Evolutionary conservation across 2,329 filamentous ascomycete species (phyloP), one percentile per base, ranked within the genome.

Genomic region (Conoideocrella luteorostrata): DNA sequence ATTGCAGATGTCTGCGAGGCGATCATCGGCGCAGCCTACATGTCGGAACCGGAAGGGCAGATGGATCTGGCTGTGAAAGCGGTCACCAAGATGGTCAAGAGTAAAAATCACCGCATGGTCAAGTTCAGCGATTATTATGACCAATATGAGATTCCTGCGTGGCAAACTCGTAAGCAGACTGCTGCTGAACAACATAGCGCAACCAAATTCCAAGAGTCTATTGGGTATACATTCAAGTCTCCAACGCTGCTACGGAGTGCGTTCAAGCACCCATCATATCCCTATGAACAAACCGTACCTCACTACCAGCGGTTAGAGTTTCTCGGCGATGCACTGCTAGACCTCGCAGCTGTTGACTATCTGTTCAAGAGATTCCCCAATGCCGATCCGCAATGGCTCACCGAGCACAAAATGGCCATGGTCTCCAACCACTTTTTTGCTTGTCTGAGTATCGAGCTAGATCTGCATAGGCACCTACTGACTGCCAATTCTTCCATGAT

Each of bases 391-490:
- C 90, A 97, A 60, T 97, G 91, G 91, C 72, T 98, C 47, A 97
- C 93, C 0, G 93, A 97, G 64, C 91, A 97, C 72, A 97, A 97
- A 67, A 96, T 94, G 82, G 88, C 90, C n/a, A 96, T 98, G 87
- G 90, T 93, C 0, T 93, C 88, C 42, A 98, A 98, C 67, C 89
- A 90, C 48, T 98, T 97, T 58, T 74, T 96, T 2, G 88, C 86
- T 1, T 87, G 82, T 15, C 70, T 97, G 3, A 85, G 85, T 47
- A 87, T 94, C 3, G 75, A 79, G 38, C 75, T 97, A 1, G 83
- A 78, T 1, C 84, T 97, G 44, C 82, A 96, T 58, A 77, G 71
- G 39, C 82, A 91, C 58, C 66, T 97, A 13, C 75, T 80, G 0
- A 66, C 72, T 5, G 71, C 85, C 7, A 69, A 67, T 3, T 53